Percentiles rank a stretch among this genome's conserved stretches.
These are phyloP conservation scores for Mortierella claussenii DNA, from an alignment of 192 early-diverging fungal species.

Conservation along the genomic window DNA sequence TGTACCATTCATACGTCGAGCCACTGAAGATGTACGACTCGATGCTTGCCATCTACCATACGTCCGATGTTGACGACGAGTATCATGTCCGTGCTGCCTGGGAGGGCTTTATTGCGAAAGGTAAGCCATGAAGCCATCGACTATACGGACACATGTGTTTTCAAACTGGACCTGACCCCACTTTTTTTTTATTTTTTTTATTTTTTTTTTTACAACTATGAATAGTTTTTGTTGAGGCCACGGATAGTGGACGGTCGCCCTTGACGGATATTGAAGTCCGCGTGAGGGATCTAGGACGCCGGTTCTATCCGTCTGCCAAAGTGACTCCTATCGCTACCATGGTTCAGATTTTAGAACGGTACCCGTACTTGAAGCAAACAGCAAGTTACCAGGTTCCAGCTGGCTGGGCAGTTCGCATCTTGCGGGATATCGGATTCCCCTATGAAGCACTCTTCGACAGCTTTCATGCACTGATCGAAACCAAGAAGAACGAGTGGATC, in stretches of 20 bases:
- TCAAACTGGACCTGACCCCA: too few species aligned
- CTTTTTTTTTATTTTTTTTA: not conserved
- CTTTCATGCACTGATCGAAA: constrained; percentile 45
- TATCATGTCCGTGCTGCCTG: constrained; percentile 45
- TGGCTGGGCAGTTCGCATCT: constrained; percentile 46
- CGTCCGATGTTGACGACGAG: constrained; percentile 48
- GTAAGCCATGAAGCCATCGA: too few species aligned
- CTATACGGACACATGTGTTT: too few species aligned
- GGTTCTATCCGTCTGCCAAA: constrained; percentile 49
- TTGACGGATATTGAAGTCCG: constrained; percentile 46
- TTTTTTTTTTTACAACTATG: not conserved
- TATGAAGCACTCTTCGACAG: constrained; percentile 48
- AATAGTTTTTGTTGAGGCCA: constrained; percentile 32
- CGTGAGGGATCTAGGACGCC: constrained; percentile 38
- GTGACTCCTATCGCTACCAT: constrained; percentile 35
- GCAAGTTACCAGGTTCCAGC: constrained; percentile 19
- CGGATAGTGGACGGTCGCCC: constrained; percentile 25
- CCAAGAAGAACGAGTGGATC: constrained; percentile 46
- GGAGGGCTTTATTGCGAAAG: constrained; percentile 42
- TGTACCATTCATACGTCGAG: constrained; percentile 37
- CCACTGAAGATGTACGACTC: constrained; percentile 49
- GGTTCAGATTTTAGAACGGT: constrained; percentile 46
- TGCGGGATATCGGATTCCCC: constrained; percentile 45
- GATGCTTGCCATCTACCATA: constrained; percentile 49
- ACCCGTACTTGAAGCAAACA: constrained; percentile 44